A percentile compares a stretch with the other conserved stretches of the same genome.
Conservation (phyloP, 352 stramenopile genomes). For the Peronospora belbahrii region DNA sequence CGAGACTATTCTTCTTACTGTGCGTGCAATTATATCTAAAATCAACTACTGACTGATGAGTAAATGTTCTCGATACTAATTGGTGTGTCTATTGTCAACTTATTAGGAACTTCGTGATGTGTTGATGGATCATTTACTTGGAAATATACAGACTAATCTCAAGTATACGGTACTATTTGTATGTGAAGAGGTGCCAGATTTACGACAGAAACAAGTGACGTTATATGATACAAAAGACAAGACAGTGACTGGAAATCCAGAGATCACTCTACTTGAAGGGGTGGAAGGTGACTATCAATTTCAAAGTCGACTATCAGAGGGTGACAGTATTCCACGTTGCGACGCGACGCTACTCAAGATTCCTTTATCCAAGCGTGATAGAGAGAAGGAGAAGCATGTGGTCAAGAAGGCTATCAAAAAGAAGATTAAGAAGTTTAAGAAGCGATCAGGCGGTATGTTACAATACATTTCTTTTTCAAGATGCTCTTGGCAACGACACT, state of each 20-base stretch:
- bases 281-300: constrained; percentile 37
- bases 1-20: constrained; percentile 35
- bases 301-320: constrained; percentile 47
- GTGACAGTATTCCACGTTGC: constrained; percentile 69
- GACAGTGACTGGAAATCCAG: too few relatives aligned
- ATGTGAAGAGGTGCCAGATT: constrained; percentile 61
- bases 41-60: too few relatives aligned
- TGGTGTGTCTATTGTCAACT: too few relatives aligned
- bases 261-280: constrained; percentile 32
- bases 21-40: constrained; percentile 22
- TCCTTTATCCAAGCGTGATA: constrained; percentile 63
- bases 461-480: background rate
- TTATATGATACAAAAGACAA: too few relatives aligned
- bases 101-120: constrained; percentile 64
- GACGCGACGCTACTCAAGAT: constrained; percentile 63
- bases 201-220: constrained; percentile 15
- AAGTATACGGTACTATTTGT: constrained; percentile 62
- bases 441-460: constrained; percentile 36
- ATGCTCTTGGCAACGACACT: background rate
- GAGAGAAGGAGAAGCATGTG: constrained; percentile 68
- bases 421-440: constrained; percentile 87
- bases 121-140: constrained; percentile 57
- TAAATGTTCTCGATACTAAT: too few relatives aligned
- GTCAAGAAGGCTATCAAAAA: constrained; percentile 80
- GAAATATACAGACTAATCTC: constrained; percentile 44